phyloP scores from a whole-genome alignment of 2,329 filamentous ascomycete genomes.

The Scopulariopsis brevicaulis region DNA sequence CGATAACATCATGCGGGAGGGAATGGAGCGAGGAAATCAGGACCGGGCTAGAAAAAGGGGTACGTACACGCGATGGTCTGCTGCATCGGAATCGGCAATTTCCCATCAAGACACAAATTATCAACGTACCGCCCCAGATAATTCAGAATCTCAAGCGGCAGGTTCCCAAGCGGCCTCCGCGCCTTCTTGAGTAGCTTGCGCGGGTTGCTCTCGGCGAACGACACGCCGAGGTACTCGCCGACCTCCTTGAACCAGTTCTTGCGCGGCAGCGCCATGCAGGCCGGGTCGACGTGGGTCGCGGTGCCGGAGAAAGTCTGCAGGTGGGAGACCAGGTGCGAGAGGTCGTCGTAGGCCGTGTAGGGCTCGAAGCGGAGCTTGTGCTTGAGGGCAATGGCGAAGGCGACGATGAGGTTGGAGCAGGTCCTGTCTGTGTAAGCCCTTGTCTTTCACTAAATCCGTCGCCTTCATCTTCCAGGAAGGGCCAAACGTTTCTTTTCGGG shows the following conservation, averaged over 20 bases:
- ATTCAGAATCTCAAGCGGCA: conserved; percentile 72
- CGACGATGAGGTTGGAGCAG: conserved; percentile 66
- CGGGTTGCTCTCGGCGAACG: conserved; percentile 68
- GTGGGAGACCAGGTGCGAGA: conserved; percentile 57
- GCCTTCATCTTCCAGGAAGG: no score
- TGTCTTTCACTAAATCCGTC: background rate
- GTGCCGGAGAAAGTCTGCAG: conserved; percentile 62
- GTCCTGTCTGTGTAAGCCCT: conserved; percentile 24
- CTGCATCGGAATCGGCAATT: conserved; percentile 43
- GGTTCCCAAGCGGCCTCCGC: conserved; percentile 62
- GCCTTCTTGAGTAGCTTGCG: conserved; percentile 66
- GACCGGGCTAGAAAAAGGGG: conserved; percentile 1
- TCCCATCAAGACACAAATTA: conserved; percentile 41
- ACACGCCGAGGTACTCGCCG: conserved; percentile 65
- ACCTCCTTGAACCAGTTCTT: conserved; percentile 48
- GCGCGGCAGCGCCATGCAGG: conserved; percentile 18
- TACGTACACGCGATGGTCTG: conserved; percentile 40
- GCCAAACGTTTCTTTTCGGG: no score
- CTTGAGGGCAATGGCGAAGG: conserved; percentile 68
- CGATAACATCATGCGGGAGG: conserved; percentile 17
- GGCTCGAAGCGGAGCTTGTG: conserved; percentile 79
- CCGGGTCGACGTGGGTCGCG: conserved; percentile 28
- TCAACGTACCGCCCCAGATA: conserved; percentile 60
- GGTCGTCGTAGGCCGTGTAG: conserved; percentile 64
- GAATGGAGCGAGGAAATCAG: background rate